Evolutionary conservation across 2,329 filamentous ascomycete species (phyloP).

Genomic region (Capronia coronata): DNA sequence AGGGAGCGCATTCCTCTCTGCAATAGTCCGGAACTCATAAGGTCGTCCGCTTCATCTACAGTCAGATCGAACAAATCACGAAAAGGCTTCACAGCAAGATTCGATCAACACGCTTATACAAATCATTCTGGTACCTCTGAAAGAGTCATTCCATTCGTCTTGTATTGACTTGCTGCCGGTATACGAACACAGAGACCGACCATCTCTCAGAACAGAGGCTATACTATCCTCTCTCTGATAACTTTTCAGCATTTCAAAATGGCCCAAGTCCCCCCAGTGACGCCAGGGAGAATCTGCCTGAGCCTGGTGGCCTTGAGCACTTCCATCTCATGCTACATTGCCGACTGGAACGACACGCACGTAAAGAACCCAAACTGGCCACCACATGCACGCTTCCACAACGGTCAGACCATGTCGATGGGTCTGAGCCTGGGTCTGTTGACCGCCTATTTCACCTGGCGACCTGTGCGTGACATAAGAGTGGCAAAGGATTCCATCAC

Average conservation of each 20-base stretch:
- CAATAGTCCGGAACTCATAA: too few relatives aligned
- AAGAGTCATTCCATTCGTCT: too few relatives aligned
- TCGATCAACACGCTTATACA: too few relatives aligned
- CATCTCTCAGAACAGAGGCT: neutral
- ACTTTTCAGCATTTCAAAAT: neutral
- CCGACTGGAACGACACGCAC: conserved; percentile 40
- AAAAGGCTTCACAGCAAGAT: too few relatives aligned
- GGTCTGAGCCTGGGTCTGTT: conserved; percentile 13
- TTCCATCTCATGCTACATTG: conserved; percentile 10
- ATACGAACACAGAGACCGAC: conserved; percentile 40
- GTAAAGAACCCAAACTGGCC: conserved; percentile 46
- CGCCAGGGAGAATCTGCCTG: conserved; percentile 8
- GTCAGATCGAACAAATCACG: too few relatives aligned
- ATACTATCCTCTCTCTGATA: neutral
- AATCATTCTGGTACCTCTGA: too few relatives aligned
- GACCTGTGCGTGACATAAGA: neutral
- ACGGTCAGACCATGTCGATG: conserved; percentile 47
- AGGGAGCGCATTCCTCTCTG: too few relatives aligned
- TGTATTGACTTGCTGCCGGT: too few relatives aligned
- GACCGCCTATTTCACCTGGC: conserved; percentile 16
- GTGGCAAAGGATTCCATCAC: conserved; percentile 26
- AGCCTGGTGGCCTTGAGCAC: conserved; percentile 4
- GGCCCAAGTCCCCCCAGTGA: neutral
- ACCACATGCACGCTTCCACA: conserved; percentile 49
- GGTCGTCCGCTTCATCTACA: too few relatives aligned